Evolutionary conservation across 257 asterid species (phyloP).

Genomic region (Marsdenia floribunda): DNA sequence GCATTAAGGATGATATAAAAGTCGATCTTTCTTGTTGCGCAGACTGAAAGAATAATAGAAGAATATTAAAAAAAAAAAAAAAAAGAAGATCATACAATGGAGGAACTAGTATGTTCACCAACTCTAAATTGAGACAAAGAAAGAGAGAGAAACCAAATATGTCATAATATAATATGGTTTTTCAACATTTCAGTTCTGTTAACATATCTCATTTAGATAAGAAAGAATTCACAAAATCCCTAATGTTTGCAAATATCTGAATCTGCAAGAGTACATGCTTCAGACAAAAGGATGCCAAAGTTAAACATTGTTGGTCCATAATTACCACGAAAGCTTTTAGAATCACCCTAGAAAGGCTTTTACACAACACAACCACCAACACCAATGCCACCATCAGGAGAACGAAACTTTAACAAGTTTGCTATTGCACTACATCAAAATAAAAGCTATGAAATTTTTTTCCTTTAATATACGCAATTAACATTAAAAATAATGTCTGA

Average conservation of each 20-base stretch:
- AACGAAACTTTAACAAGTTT: neutral
- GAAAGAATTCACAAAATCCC: neutral
- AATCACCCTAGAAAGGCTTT: neutral
- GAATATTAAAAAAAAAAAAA: constrained; percentile 21
- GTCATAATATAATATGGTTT: neutral
- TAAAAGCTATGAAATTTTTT: no score
- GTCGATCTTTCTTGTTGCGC: constrained; percentile 89
- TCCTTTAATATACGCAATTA: no score
- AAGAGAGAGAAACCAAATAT: neutral
- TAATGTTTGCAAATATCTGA: neutral
- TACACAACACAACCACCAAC: neutral
- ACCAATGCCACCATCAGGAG: neutral
- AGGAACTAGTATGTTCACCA: neutral
- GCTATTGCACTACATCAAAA: no score
- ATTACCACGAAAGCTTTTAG: neutral
- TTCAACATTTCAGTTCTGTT: neutral
- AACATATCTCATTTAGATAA: neutral
- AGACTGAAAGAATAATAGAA: constrained; percentile 57
- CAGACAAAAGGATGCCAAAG: neutral
- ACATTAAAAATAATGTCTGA: no score
- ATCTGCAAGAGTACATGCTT: neutral
- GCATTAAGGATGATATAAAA: constrained; percentile 69
- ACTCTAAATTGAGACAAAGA: neutral
- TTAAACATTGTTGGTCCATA: neutral
- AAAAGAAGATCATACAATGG: constrained; percentile 7